Evolutionary conservation across 1,284 basidiomycete species (phyloP), one percentile per base, ranked within the genome.

Genomic region (Ustilago crameri): DNA sequence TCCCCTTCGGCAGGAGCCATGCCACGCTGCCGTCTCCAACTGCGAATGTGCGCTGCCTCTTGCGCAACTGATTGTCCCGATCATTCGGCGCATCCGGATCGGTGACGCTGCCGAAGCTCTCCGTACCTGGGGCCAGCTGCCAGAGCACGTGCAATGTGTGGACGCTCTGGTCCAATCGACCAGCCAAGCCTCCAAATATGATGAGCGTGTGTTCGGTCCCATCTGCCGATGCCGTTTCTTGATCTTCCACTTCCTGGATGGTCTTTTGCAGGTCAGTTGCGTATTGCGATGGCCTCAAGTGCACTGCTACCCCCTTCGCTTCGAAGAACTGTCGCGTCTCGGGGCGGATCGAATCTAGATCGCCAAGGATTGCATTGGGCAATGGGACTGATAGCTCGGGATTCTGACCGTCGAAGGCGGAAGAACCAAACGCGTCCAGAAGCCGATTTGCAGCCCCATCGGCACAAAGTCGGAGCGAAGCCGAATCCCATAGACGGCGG

Each of bases 251-350:
- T 14, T 89, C 86, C 10, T 82, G 73, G 2, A 98, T 85, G 78
- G 93, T 95, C 85, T 98, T 98, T 89, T 93, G 93, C 51, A 98
- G 87, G 82, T 98, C 96, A 0, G 96, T 98, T 2, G 93, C 88
- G 80, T 95, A 85, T 80, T 95, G 90, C 78, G 91, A 89, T 0
- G 85, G 72, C 72, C 95, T 92, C 44, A 88, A 84, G 2, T 90
- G 82, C 38, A 96, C 84, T 0, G 84, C 80, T 0, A 96, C 91
- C 18, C 88, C 89, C 89, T 92, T 66, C 1, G 48, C 54, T 86
- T 85, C 82, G 81, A 95, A 98, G 79, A 88, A 93, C 8, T 82
- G 81, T 35, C 86, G 86, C 12, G 95, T 93, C 46, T 94, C 91
- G 2, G 86, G 83, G 9, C 91, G 87, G 30, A 97, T 82, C 9